Evolutionary conservation across 2,329 filamentous ascomycete genomes (phyloP).

Genomic region (Penicillium sp.): DNA sequence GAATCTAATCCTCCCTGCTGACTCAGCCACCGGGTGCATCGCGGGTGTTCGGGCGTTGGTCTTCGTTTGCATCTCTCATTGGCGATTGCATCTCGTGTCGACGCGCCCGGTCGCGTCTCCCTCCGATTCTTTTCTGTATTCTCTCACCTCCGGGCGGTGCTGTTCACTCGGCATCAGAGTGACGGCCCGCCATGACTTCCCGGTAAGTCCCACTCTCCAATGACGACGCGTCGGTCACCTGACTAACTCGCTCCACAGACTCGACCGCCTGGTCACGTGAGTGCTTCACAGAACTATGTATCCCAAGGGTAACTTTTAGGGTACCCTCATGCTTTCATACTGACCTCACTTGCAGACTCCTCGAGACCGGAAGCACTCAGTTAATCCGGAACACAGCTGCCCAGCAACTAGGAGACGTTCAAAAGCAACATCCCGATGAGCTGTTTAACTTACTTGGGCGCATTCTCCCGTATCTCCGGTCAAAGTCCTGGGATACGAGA

Average conservation of each 20-base stretch:
- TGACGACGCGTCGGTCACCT: slow-evolving; percentile 28
- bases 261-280: slow-evolving; percentile 86
- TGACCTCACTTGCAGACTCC: slow-evolving; percentile 64
- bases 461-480: slow-evolving; percentile 92
- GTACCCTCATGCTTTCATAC: no score
- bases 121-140: slow-evolving; percentile 14
- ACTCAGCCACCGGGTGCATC: slow-evolving; percentile 22
- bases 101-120: slow-evolving; percentile 19
- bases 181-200: slow-evolving; percentile 45
- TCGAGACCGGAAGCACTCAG: slow-evolving; percentile 95
- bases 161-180: slow-evolving; percentile 29
- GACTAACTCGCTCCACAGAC: slow-evolving; percentile 57
- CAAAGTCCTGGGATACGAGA: slow-evolving; percentile 96
- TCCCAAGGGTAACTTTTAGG: neutral
- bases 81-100: slow-evolving; percentile 16
- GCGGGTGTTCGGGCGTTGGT: slow-evolving; percentile 23
- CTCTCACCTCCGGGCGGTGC: slow-evolving; percentile 18
- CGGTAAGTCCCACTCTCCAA: slow-evolving; percentile 40
- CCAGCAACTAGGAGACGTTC: slow-evolving; percentile 94
- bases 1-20: slow-evolving; percentile 31
- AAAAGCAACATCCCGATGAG: slow-evolving; percentile 97
- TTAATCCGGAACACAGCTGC: slow-evolving; percentile 97
- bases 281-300: slow-evolving; percentile 44
- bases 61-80: slow-evolving; percentile 20
- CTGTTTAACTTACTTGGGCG: slow-evolving; percentile 92